A percentile compares a stretch with the other conserved stretches of the same genome.
These are phyloP conservation scores for Taxillus chinensis DNA, from an alignment of 164 flowering plant genomes.

Conservation along the genomic window DNA sequence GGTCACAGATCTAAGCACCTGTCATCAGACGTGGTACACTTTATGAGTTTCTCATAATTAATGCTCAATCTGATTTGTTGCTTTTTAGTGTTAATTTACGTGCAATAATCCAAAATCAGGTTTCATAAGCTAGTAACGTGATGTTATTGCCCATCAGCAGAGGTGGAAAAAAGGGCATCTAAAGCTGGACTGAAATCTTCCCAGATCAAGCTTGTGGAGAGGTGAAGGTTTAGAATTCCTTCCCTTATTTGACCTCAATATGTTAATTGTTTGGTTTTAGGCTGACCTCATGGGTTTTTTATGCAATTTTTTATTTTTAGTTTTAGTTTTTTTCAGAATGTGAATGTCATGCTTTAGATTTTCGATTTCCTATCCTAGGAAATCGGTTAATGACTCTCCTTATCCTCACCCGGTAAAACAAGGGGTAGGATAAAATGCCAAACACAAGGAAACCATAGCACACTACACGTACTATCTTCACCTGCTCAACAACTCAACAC, in stretches of 20 bases:
- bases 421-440: too few species aligned
- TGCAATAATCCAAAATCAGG: slow-evolving; percentile 30
- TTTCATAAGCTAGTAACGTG: slow-evolving; percentile 97
- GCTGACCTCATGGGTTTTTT: background rate
- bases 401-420: too few species aligned
- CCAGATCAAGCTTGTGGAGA: slow-evolving; percentile 61
- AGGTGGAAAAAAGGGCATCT: slow-evolving; percentile 73
- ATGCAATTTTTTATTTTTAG: slow-evolving; percentile 2
- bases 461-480: too few species aligned
- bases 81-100: slow-evolving; percentile 5
- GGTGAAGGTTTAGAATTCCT: slow-evolving; percentile 12
- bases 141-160: slow-evolving; percentile 87
- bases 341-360: too few species aligned
- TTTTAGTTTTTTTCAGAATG: slow-evolving; percentile 27
- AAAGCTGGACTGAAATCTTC: slow-evolving; percentile 86
- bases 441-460: too few species aligned
- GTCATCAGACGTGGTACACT: slow-evolving; percentile 94
- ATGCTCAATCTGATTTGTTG: background rate
- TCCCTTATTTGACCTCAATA: background rate
- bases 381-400: too few species aligned
- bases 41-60: background rate
- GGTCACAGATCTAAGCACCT: slow-evolving; percentile 87
- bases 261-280: too few species aligned
- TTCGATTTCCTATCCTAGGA: too few species aligned
- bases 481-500: too few species aligned